A percentile compares a stretch with the other conserved stretches of the same genome.
These are phyloP conservation scores for Calonectria ilicicola DNA, from an alignment of 2,329 filamentous ascomycete species.

Conservation along the genomic window DNA sequence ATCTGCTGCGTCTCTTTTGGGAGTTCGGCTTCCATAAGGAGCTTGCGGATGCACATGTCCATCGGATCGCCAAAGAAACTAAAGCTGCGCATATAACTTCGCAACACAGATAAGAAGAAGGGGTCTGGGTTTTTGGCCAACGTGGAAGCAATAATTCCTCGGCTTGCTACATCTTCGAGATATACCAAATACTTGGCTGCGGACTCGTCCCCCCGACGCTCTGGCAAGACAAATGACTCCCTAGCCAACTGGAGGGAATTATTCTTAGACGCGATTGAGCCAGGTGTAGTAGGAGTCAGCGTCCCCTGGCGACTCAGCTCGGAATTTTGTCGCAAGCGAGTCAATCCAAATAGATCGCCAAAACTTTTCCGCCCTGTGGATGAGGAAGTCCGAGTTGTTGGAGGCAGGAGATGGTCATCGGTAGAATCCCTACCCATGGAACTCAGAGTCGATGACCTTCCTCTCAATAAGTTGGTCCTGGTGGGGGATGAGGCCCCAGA, in stretches of 20 bases:
- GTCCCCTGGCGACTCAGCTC: conserved; percentile 79
- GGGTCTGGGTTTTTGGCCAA: conserved; percentile 88
- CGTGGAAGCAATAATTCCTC: conserved; percentile 85
- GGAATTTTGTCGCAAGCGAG: conserved; percentile 83
- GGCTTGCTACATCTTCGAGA: conserved; percentile 82
- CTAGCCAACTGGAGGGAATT: conserved; percentile 84
- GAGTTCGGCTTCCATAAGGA: conserved; percentile 95
- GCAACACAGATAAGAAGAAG: conserved; percentile 85
- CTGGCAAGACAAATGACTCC: conserved; percentile 78
- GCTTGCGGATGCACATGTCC: conserved; percentile 96
- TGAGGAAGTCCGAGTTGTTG: conserved; percentile 80
- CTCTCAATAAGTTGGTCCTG: conserved; percentile 72
- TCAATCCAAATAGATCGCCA: conserved; percentile 85
- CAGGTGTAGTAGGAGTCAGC: conserved; percentile 77
- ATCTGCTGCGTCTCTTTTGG: conserved; percentile 99
- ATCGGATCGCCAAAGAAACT: conserved; percentile 97
- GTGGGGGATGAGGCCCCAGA: conserved; percentile 77
- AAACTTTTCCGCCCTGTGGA: conserved; percentile 95
- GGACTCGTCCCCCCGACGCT: conserved; percentile 87
- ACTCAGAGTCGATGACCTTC: conserved; percentile 89
- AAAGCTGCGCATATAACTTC: conserved; percentile 96
- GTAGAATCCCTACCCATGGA: conserved; percentile 81
- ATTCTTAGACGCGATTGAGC: conserved; percentile 78
- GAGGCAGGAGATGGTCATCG: conserved; percentile 76
- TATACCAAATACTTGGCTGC: conserved; percentile 89